Evolutionary conservation across 23 red algal species (phyloP).

Genomic region (Pyropia yezoensis): DNA sequence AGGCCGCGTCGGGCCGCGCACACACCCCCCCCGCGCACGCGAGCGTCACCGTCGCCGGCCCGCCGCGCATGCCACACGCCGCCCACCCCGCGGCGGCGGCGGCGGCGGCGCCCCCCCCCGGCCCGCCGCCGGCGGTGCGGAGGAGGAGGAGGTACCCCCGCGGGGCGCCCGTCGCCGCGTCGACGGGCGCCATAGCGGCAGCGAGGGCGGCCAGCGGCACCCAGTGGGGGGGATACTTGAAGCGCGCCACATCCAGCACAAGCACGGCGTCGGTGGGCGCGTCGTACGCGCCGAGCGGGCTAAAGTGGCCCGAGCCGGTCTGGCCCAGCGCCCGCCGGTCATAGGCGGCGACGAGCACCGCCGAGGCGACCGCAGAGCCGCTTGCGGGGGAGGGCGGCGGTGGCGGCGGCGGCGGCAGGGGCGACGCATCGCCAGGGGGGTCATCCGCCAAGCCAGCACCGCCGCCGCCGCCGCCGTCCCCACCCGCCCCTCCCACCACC

Average conservation of each 20-base stretch:
- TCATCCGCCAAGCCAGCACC: no score
- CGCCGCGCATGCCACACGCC: no score
- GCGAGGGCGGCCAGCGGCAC: slow-evolving; percentile 23
- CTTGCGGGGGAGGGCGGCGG: neutral
- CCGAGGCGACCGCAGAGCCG: slow-evolving; percentile 11
- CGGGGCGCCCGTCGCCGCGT: slow-evolving; percentile 29
- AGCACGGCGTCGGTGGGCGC: slow-evolving; percentile 43
- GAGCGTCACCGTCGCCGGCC: no score
- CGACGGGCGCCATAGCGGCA: slow-evolving; percentile 26
- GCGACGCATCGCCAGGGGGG: no score
- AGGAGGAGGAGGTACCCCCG: slow-evolving; percentile 36
- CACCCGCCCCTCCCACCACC: no score
- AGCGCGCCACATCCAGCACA: slow-evolving; percentile 64
- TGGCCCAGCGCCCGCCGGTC: slow-evolving; percentile 42
- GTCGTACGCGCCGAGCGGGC: slow-evolving; percentile 70
- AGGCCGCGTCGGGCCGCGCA: no score
- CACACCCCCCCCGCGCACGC: no score
- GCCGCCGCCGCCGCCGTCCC: no score
- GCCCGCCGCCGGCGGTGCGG: neutral
- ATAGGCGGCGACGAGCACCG: slow-evolving; percentile 45
- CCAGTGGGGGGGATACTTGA: slow-evolving; percentile 89
- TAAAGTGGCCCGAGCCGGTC: slow-evolving; percentile 75
- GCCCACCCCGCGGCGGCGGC: no score
- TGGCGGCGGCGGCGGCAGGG: neutral
- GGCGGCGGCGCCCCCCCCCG: no score